These are phyloP conservation scores for Gonium pectorale DNA, from an alignment of 139 green algal species.

Conservation along the genomic window DNA sequence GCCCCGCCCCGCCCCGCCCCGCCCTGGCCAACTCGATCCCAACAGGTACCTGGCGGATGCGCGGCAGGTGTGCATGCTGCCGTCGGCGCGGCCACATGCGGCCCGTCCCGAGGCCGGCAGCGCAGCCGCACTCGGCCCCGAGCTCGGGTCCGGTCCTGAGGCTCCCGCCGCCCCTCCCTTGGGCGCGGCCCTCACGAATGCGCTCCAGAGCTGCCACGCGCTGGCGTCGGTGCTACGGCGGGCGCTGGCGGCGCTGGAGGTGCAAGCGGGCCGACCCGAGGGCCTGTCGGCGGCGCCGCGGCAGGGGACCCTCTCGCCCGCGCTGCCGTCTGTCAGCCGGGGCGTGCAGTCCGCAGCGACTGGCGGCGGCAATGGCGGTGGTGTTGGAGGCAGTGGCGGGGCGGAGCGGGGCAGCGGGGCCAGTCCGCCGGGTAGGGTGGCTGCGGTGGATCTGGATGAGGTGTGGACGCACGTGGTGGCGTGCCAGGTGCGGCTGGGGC, in stretches of 20 bases:
- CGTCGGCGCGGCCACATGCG: neutral
- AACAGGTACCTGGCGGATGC: constrained; percentile 4
- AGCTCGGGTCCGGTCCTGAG: too few species aligned
- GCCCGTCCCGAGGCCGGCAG: neutral
- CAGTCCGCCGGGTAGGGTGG: neutral
- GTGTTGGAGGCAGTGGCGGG: neutral
- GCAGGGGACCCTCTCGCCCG: constrained; percentile 2
- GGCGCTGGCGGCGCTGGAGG: neutral
- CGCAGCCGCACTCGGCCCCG: neutral
- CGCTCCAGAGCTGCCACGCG: neutral
- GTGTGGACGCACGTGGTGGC: constrained; percentile 16
- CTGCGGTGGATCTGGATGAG: constrained; percentile 3
- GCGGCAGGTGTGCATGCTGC: constrained; percentile 27
- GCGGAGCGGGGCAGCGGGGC: neutral
- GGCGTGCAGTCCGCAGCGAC: neutral
- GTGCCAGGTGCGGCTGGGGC: constrained; percentile 3
- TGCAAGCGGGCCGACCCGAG: neutral
- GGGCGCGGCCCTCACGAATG: neutral
- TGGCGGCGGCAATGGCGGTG: neutral
- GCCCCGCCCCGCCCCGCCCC: neutral
- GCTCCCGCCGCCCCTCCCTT: neutral
- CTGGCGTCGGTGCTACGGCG: neutral
- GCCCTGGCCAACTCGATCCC: neutral
- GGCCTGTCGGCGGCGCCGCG: neutral
- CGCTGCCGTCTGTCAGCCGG: neutral